Evolutionary conservation across 1,139 yeast species (phyloP), one percentile per base, ranked within the genome.

Genomic region (Pichia sp.): DNA sequence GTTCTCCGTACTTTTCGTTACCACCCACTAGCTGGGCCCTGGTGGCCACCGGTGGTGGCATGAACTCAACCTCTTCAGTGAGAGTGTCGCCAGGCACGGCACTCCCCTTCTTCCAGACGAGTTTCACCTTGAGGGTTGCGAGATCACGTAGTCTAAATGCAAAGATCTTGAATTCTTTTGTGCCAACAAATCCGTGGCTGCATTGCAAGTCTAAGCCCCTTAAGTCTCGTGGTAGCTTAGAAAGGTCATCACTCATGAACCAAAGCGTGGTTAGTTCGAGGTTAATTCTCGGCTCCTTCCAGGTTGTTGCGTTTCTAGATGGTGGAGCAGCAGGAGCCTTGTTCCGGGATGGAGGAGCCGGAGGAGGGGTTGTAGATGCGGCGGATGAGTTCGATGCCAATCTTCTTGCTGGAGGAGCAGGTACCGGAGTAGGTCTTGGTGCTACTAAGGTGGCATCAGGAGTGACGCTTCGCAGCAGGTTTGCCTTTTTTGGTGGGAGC

Each of bases 111-210:
- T 71, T 62, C 87, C 87, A 85, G 8, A 65, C 67, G 32, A 85
- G 68, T 40, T 69, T 69, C 59, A 83, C 73, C 52, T 73, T 70
- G 8, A 76, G 64, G 4, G 79, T 75, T 0, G 84, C 70, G 58
- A 85, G 71, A 62, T 85, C 89, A n/a, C 68, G 68, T 53, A 80
- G 68, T 40, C 85, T 70, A 45, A 79, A 69, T 3, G 65, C 72
- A 13, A 77, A 54, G 19, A 60, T 61, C 11, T 66, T 56, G 47
- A 65, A 66, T 30, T 61, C 63, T 38, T 66, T 64, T 32, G 58
- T 57, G 13, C 64, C 60, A 32, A 61, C 66, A 55, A 56, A 64
- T 13, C 69, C 67, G 60, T 62, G 69, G 2, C 75, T 68, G 0
- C 75, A 66, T 10, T 71, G 68, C 62, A 72, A 75, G 56, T 71